phyloP scores from a whole-genome alignment of 2,329 filamentous ascomycete genomes.

The Calonectria hongkongensis region DNA sequence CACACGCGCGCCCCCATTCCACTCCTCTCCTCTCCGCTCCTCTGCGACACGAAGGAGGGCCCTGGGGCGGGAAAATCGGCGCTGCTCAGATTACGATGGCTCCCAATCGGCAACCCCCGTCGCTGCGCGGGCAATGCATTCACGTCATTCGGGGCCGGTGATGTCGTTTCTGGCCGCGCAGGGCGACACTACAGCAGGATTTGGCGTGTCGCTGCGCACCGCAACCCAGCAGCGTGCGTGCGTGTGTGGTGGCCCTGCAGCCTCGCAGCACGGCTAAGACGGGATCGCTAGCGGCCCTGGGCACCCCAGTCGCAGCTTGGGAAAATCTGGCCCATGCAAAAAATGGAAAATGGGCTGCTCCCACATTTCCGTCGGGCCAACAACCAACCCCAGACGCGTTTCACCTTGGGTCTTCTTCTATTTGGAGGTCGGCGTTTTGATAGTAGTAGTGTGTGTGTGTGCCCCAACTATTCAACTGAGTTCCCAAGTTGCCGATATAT shows the following conservation, averaged over 20 bases:
- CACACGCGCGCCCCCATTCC: no score
- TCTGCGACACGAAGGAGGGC: no score
- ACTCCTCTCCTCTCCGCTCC: background rate
- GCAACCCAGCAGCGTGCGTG: background rate
- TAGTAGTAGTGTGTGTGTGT: background rate
- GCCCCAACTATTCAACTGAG: no score
- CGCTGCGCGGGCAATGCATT: background rate
- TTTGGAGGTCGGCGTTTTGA: background rate
- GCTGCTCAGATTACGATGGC: slow-evolving; percentile 1
- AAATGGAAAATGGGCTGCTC: background rate
- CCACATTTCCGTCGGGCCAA: background rate
- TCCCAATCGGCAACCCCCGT: background rate
- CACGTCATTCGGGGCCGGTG: slow-evolving; percentile 2
- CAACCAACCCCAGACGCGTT: background rate
- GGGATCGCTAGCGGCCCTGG: slow-evolving; percentile 34
- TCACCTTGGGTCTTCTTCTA: background rate
- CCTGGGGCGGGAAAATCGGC: background rate
- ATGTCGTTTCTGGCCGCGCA: no score
- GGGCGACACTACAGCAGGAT: no score
- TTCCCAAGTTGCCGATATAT: background rate
- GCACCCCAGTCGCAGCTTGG: slow-evolving; percentile 16
- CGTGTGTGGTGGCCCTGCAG: slow-evolving; percentile 5
- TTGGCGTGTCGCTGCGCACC: no score
- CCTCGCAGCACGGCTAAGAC: slow-evolving; percentile 38
- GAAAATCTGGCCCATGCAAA: background rate